Percentiles rank a stretch among this genome's conserved stretches.
Evolutionary conservation across 495 filamentous ascomycete genomes (phyloP).

Genomic region (Penicillium taxi): DNA sequence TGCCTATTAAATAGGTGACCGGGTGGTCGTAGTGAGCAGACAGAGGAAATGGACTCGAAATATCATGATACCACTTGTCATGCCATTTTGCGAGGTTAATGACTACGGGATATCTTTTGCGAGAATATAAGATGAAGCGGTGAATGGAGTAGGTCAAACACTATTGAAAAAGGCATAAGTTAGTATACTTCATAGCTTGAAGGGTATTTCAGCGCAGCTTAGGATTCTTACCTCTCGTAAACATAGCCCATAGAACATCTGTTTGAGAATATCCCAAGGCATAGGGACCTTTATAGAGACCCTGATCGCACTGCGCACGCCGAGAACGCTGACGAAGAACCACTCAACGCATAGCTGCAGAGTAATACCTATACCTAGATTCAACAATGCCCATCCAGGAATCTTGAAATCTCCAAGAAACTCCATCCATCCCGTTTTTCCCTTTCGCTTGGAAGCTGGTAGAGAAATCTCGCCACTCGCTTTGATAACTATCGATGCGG

Average conservation of each 20-base stretch:
- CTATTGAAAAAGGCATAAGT: constrained; percentile 17
- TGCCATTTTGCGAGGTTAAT: constrained; percentile 42
- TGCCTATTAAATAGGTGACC: constrained; percentile 56
- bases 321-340: constrained; percentile 42
- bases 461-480: constrained; percentile 56
- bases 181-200: constrained; percentile 1
- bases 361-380: constrained; percentile 51
- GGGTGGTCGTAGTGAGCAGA: constrained; percentile 77
- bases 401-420: constrained; percentile 32
- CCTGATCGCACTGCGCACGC: constrained; percentile 47
- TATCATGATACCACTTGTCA: constrained; percentile 55
- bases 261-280: constrained; percentile 52
- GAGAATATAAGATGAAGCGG: constrained; percentile 58
- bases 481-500: constrained; percentile 59
- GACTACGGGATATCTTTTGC: constrained; percentile 9
- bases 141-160: constrained; percentile 60
- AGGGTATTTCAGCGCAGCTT: not conserved
- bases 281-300: constrained; percentile 51
- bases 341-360: constrained; percentile 52
- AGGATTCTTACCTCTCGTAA: constrained; percentile 44
- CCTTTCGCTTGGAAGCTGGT: constrained; percentile 51
- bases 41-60: constrained; percentile 55
- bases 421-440: no score
- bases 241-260: constrained; percentile 43
- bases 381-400: constrained; percentile 53